These are phyloP conservation scores for Lachnellula subtilissima DNA, from an alignment of 2,329 filamentous ascomycete genomes.

Conservation along the genomic window DNA sequence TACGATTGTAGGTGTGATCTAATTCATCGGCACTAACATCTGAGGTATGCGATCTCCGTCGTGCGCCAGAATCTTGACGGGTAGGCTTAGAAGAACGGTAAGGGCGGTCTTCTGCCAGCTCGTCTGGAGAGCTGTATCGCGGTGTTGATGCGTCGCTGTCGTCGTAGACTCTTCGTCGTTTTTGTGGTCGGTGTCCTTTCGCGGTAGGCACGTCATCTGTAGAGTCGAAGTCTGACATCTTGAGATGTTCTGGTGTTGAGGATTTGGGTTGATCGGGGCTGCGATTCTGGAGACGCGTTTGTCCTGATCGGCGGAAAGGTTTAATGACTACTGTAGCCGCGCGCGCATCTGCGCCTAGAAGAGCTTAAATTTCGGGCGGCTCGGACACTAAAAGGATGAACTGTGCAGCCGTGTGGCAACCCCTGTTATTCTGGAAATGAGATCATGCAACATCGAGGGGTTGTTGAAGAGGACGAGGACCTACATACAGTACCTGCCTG, in stretches of 20 bases:
- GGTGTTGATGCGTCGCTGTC: conserved; percentile 38
- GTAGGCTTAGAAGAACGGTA: conserved; percentile 29
- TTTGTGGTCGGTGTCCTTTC: conserved; percentile 14
- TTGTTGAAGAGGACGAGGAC: neutral
- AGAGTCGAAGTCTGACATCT: conserved; percentile 28
- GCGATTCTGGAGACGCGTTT: neutral
- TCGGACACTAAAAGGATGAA: neutral
- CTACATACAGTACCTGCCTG: too few relatives aligned
- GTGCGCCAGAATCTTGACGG: conserved; percentile 18
- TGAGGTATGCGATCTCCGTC: conserved; percentile 23
- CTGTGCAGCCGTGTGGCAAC: neutral
- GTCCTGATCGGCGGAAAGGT: neutral
- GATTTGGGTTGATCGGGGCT: neutral
- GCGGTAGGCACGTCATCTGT: conserved; percentile 17
- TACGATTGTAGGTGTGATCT: conserved; percentile 24
- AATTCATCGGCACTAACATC: conserved; percentile 27
- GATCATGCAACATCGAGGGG: conserved; percentile 3
- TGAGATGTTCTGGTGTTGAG: conserved; percentile 1
- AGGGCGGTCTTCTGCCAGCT: conserved; percentile 32
- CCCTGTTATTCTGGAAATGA: neutral
- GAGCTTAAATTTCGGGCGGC: neutral
- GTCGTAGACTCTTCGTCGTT: conserved; percentile 31
- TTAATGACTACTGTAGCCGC: conserved; percentile 2
- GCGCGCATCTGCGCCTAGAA: neutral
- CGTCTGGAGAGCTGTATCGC: conserved; percentile 44